Evolutionary conservation across 805 yeast genomes (phyloP).

Genomic region (Wilhelminamyces savonicus): DNA sequence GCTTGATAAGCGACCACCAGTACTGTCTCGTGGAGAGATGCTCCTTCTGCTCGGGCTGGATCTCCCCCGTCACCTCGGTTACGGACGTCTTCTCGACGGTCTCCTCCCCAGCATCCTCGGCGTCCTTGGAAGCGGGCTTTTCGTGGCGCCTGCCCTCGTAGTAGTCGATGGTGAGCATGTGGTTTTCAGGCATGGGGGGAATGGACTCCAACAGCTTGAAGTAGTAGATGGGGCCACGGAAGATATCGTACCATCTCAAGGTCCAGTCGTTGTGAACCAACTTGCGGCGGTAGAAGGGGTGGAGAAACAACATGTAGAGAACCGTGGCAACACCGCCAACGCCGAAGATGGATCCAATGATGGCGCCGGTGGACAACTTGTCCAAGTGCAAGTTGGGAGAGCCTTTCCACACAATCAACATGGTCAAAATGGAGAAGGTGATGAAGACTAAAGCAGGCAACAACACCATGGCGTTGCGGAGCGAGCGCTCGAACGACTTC

Average conservation of each 20-base stretch:
- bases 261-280: slow-evolving; percentile 63
- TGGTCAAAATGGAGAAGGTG: slow-evolving; percentile 58
- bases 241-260: slow-evolving; percentile 48
- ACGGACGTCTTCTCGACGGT: slow-evolving; percentile 5
- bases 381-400: slow-evolving; percentile 61
- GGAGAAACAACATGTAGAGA: slow-evolving; percentile 47
- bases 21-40: slow-evolving; percentile 31
- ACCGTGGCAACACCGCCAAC: slow-evolving; percentile 53
- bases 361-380: slow-evolving; percentile 45
- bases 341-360: slow-evolving; percentile 56
- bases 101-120: slow-evolving; percentile 6
- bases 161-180: slow-evolving; percentile 52
- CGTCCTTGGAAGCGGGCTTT: slow-evolving; percentile 9
- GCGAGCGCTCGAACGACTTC: slow-evolving; percentile 33
- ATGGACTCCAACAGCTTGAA: slow-evolving; percentile 51
- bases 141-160: slow-evolving; percentile 52
- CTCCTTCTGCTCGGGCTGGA: slow-evolving; percentile 10
- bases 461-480: slow-evolving; percentile 49
- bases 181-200: slow-evolving; percentile 63
- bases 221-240: slow-evolving; percentile 51
- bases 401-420: slow-evolving; percentile 78
- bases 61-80: slow-evolving; percentile 4
- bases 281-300: slow-evolving; percentile 59
- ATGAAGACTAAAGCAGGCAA: slow-evolving; percentile 58
- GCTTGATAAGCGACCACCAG: slow-evolving; percentile 36